phyloP scores from a whole-genome alignment of 176 grass and related monocot species.

The Carex parvula region DNA sequence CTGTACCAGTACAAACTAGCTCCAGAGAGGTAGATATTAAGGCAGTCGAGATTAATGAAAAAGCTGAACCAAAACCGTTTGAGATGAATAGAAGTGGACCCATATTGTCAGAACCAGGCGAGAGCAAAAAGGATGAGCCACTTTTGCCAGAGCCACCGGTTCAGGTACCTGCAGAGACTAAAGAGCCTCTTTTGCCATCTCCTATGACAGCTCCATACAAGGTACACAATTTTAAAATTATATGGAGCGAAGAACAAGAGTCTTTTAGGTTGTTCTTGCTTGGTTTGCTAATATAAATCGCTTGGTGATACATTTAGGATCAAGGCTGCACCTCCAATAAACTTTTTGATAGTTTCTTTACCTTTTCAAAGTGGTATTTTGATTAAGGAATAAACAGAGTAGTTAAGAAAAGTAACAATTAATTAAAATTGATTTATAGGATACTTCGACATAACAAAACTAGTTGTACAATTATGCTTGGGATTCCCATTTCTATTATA shows the following conservation, averaged over 20 bases:
- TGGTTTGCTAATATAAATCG: neutral
- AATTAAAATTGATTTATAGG: neutral
- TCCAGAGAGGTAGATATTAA: conserved; percentile 35
- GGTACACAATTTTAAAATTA: conserved; percentile 37
- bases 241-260: neutral
- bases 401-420: neutral
- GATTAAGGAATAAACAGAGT: neutral
- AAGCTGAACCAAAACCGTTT: neutral
- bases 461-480: neutral
- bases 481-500: neutral
- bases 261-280: neutral
- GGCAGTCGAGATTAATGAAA: conserved; percentile 8
- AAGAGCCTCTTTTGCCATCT: conserved; percentile 73
- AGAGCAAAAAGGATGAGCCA: conserved; percentile 50
- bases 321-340: neutral
- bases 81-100: conserved; percentile 10
- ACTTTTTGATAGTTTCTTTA: neutral
- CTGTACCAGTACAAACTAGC: conserved; percentile 20
- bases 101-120: conserved; percentile 1
- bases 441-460: neutral
- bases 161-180: conserved; percentile 31
- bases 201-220: conserved; percentile 52
- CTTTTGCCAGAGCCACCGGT: conserved; percentile 37
- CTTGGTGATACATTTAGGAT: neutral
- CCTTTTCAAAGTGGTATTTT: neutral